Evolutionary conservation across 2,329 filamentous ascomycete species (phyloP), one percentile per base, ranked within the genome.

Genomic region (Cercospora sp.): DNA sequence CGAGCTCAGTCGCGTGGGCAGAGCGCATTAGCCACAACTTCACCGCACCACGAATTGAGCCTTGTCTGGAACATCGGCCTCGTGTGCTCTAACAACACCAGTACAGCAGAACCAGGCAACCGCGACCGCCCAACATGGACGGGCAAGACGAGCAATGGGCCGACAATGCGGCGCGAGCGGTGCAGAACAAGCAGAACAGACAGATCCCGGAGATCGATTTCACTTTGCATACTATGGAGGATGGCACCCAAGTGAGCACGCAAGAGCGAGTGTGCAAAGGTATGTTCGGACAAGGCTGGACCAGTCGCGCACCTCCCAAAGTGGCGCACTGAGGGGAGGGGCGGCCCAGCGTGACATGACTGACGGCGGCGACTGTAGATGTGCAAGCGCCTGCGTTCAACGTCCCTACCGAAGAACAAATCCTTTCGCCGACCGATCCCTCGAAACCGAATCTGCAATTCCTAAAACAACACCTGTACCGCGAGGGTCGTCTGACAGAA

Each of bases 121-220:
- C 16, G 40, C 26, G 18, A 18, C 58, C 49, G 63, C 63, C 71
- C 69, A 76, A 6, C 65, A 79, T 79, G 77, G 77, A 78, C 61
- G 74, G 72, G 66, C 69, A 80, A 73, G 80, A 81, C 72, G 74
- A 78, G 57, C 77, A 80, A 73, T 84, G 83, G 76, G 78, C 97
- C 79, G 93, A 97, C 83, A 94, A 93, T 88, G 91, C 92, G 75
- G 90, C 94, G 78, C 92, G 92, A 80, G 95, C 95, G 69, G 93
- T 99, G 78, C 89, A 90, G 80, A 89, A 97, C 77, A 98, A 98
- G 90, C 94, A 91, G 85, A 65, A 65, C 62, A 58, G 51, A 57
- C 94, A 94, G 65, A 87, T 96, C 61, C 95, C 95, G 67, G 94
- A 98, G 86, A 98, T 99, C 78, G 95, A 99, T 85, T 99, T 99